Base-by-base conservation (phyloP, 163 green algal species). In the Prototheca wickerhamii region DNA sequence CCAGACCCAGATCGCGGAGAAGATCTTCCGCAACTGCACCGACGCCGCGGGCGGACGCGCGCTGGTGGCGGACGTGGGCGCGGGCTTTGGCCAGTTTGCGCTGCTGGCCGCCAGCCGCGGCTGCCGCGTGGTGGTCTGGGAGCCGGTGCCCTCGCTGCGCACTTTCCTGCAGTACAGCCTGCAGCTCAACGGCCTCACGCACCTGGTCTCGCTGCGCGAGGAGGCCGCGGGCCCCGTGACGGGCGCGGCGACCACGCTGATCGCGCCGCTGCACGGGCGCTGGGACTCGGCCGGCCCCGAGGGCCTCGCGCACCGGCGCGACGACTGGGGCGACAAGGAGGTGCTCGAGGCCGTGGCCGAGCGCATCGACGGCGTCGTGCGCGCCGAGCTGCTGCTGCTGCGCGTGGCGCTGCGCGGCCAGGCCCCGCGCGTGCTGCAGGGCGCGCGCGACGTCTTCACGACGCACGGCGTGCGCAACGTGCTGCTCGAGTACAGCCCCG, bases 111-210 rank as follows among this genome's bases (percentile, higher is more conserved):
- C 76, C 0, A 51, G 43, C 20, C 53, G 84, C 57, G 86, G 86
- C 3, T 93, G 86, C 83, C 83, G 80, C 58, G 85, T 90, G 6
- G 57, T 91, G 8, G 74, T 78, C 0, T 91, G 77, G 71, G 86
- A 93, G 76, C 86, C 86, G 1, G 82, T 93, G 3, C 84, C 85
- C 15, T 49, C 68, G 4, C 91, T 91, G 68, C 67, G 71, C 4
- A 66, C 73, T 0, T 89, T 88, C 69, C 54, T 89, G 15, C 65
- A 84, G 64, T 89, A 82, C 66, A 77, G 54, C 43, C 56, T 83
- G 4, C 64, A 74, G 25, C 61, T 86, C 21, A 90, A 92, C 61
- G 58, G 67, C 21, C 40, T 89, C 6, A 61, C 64, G 0, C 20
- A 64, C 10, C 63, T 69, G 15, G 32, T 34, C n/a, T n/a, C n/a